A percentile compares a stretch with the other conserved stretches of the same genome.
These are phyloP conservation scores for Raffaelea deltoideospora DNA, from an alignment of 2,329 filamentous ascomycete genomes.

Conservation along the genomic window DNA sequence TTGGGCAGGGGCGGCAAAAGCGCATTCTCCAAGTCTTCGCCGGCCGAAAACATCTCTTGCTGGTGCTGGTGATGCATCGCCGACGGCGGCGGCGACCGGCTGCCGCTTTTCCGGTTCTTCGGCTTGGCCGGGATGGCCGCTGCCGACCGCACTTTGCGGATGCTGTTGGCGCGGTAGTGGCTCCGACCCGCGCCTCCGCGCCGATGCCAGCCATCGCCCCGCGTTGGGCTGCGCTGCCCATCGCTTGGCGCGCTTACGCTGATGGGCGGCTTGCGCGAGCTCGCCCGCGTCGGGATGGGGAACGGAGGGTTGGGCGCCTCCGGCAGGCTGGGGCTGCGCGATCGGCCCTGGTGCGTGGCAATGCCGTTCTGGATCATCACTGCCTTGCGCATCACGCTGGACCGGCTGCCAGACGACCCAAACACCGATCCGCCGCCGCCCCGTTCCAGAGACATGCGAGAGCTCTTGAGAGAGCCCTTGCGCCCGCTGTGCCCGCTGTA, in stretches of 20 bases:
- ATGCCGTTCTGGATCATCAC: slow-evolving; percentile 71
- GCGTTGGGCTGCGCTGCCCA: slow-evolving; percentile 62
- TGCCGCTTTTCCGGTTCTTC: slow-evolving; percentile 27
- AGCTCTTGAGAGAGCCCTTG: slow-evolving; percentile 18
- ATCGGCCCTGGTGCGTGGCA: slow-evolving; percentile 47
- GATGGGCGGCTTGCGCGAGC: slow-evolving; percentile 59
- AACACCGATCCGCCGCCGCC: slow-evolving; percentile 19
- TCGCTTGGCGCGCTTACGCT: slow-evolving; percentile 54
- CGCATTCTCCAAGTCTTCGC: slow-evolving; percentile 54
- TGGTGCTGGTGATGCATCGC: no score
- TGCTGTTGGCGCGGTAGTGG: slow-evolving; percentile 43
- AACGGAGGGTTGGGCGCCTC: slow-evolving; percentile 61
- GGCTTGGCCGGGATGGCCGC: slow-evolving; percentile 47
- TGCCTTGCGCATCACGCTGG: slow-evolving; percentile 56
- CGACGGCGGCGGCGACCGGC: slow-evolving; percentile 41
- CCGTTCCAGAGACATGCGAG: slow-evolving; percentile 22
- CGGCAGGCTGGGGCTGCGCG: slow-evolving; percentile 49
- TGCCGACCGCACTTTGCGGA: slow-evolving; percentile 76
- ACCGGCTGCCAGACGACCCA: slow-evolving; percentile 23
- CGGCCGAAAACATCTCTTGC: slow-evolving; percentile 53
- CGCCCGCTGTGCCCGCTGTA: no score
- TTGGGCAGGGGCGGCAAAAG: slow-evolving; percentile 56
- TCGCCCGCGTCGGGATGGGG: slow-evolving; percentile 78
- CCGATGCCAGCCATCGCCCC: slow-evolving; percentile 38
- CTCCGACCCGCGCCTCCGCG: slow-evolving; percentile 30